phyloP scores from a whole-genome alignment of 176 grass and related monocot species.

The Paspalum vaginatum region DNA sequence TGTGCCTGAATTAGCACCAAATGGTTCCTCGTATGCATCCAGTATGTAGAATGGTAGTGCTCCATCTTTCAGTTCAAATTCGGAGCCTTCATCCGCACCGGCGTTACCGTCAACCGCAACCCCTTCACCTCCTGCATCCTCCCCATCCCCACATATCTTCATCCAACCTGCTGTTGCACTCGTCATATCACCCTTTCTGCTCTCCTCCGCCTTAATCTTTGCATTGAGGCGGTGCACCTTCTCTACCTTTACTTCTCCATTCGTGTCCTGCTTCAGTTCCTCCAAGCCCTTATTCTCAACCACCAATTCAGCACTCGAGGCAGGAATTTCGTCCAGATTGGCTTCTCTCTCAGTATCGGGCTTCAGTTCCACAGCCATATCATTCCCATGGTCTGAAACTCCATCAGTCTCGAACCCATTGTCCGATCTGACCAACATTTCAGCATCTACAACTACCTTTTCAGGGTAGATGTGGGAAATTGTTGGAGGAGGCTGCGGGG shows the following conservation, averaged over 20 bases:
- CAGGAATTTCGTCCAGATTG: constrained; percentile 35
- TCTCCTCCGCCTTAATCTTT: constrained; percentile 61
- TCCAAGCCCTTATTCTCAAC: constrained; percentile 33
- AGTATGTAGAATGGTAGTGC: constrained; percentile 87
- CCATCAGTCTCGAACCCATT: constrained; percentile 28
- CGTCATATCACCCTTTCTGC: constrained; percentile 33
- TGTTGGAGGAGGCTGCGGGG: constrained; percentile 23
- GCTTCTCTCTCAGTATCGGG: constrained; percentile 39
- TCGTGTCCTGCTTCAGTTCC: constrained; percentile 38
- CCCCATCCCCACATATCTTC: constrained; percentile 52
- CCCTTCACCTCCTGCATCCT: constrained; percentile 44
- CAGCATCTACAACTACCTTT: constrained; percentile 9
- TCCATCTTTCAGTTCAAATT: constrained; percentile 78
- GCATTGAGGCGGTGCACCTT: constrained; percentile 57
- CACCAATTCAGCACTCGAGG: constrained; percentile 31
- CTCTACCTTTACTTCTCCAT: constrained; percentile 57
- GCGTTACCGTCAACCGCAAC: constrained; percentile 42
- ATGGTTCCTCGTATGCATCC: constrained; percentile 93
- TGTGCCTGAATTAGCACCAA: constrained; percentile 81
- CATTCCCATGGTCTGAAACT: constrained; percentile 34
- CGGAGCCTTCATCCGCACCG: constrained; percentile 62
- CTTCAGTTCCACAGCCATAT: constrained; percentile 41
- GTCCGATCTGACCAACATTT: constrained; percentile 33
- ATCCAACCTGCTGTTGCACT: constrained; percentile 78
- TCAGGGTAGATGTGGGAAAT: constrained; percentile 39